Evolutionary conservation across 768 basidiomycete genomes (phyloP).

Genomic region (Lactarius sp.): DNA sequence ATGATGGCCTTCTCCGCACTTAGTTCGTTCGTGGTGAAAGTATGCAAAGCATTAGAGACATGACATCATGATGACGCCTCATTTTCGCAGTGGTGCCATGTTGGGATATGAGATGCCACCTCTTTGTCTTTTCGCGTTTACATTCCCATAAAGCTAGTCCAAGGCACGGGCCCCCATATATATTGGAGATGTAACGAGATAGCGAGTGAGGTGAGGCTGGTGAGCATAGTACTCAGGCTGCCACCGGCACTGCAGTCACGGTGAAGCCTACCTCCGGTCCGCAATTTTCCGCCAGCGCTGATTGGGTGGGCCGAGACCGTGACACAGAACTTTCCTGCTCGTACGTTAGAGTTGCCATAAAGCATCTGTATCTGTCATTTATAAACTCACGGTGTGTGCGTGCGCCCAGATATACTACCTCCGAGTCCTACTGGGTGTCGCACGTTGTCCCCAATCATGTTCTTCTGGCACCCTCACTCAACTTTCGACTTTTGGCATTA

Average conservation of each 20-base stretch:
- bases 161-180: neutral
- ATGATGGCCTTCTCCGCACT: neutral
- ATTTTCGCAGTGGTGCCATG: too few relatives aligned
- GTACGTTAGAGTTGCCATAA: neutral
- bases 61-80: too few relatives aligned
- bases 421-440: neutral
- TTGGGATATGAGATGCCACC: too few relatives aligned
- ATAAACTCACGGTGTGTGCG: neutral
- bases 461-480: conserved; percentile 12
- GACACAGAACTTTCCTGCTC: neutral
- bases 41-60: too few relatives aligned
- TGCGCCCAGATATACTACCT: neutral
- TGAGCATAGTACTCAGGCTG: too few relatives aligned
- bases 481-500: conserved; percentile 4
- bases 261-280: neutral
- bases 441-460: neutral
- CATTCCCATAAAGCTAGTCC: neutral
- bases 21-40: too few relatives aligned
- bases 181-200: too few relatives aligned
- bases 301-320: neutral
- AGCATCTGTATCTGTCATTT: neutral
- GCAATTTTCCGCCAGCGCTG: neutral
- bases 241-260: too few relatives aligned
- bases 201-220: too few relatives aligned
- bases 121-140: neutral